These are phyloP conservation scores for Solanum piurae DNA, from an alignment of 257 asterid genomes.

Conservation along the genomic window DNA sequence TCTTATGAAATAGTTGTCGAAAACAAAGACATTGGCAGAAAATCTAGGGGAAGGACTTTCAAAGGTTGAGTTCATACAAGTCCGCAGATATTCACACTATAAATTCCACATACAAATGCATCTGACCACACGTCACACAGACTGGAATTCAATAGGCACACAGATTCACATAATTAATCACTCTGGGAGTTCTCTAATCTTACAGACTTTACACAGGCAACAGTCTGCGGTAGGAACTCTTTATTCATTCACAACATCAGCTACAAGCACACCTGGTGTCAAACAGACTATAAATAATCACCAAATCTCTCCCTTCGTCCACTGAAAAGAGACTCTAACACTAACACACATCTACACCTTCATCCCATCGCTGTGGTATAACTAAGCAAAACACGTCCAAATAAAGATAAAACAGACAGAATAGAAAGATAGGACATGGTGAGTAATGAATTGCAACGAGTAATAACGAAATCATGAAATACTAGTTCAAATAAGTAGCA, in stretches of 20 bases:
- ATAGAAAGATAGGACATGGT: neutral
- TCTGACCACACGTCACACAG: neutral
- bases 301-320: neutral
- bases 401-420: neutral
- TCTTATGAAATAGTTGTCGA: no score
- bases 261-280: neutral
- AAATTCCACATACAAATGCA: neutral
- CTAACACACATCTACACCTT: no score
- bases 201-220: neutral
- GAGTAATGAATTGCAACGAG: neutral
- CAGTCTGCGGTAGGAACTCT: neutral
- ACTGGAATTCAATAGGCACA: neutral
- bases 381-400: neutral
- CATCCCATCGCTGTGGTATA: neutral
- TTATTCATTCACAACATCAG: neutral
- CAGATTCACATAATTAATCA: no score
- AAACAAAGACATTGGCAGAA: no score
- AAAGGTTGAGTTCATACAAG: no score
- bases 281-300: neutral
- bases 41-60: no score
- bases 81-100: neutral
- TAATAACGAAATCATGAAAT: neutral
- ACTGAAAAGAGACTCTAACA: neutral
- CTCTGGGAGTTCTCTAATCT: no score
- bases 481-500: neutral